Evolutionary conservation across 1,284 basidiomycete genomes (phyloP), one percentile per base, ranked within the genome.

Genomic region (Apiotrichum sp.): DNA sequence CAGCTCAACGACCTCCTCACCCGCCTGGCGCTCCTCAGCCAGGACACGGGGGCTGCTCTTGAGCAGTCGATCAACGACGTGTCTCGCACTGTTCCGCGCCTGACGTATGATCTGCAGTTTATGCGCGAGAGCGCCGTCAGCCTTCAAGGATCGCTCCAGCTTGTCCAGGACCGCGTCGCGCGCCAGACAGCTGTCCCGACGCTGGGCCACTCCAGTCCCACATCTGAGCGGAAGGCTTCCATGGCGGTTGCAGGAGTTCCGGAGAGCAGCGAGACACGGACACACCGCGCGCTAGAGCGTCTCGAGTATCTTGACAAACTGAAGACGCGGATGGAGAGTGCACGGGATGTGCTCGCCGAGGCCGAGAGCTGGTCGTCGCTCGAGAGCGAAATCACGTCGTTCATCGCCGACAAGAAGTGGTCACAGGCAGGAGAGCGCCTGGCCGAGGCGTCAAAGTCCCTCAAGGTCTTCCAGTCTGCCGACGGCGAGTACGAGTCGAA

Each of bases 291-390:
- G 14, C 80, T 97, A 56, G 85, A 89, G 51, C 81, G 82, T 44
- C 77, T 98, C 8, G 83, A 85, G 55, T 80, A 85, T 46, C 81
- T 97, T 31, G 90, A 96, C 73, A 84, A 82, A 8, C 82, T 91
- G 39, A 93, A 92, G 71, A 79, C 79, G 14, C 82, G 87, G 43
- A 93, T 97, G 89, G 87, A 90, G 65, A 84, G 84, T 2, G 83
- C 89, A 1, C 81, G 90, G 34, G 89, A 88, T 59, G 89, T 95
- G 13, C 75, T 96, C 22, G 82, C 85, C 36, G 92, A 96, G 70
- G 92, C 93, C 29, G 89, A 96, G 78, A 88, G 86, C 61, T 97
- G 93, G 93, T 89, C 87, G 50, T 89, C 89, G 0, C 81, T 98
- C 41, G 93, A 97, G 73, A 81, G 87, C 47, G 93, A 98, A 74